A percentile compares a stretch with the other conserved stretches of the same genome.
phyloP scores from a whole-genome alignment of 495 filamentous ascomycete species.

The Massariosphaeria phaeospora region DNA sequence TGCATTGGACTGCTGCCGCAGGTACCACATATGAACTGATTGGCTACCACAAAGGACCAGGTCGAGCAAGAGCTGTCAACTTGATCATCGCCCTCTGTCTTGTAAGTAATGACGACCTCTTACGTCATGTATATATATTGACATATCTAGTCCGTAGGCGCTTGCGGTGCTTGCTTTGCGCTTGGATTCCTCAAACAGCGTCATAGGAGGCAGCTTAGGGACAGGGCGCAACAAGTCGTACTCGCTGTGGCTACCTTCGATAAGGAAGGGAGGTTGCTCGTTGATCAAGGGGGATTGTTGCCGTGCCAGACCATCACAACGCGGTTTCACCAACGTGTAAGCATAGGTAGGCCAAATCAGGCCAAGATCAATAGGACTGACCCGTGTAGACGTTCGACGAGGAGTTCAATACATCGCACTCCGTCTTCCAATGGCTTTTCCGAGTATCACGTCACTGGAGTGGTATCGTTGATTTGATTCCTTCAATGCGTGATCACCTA shows the following conservation, averaged over 20 bases:
- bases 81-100: constrained; percentile 35
- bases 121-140: not conserved
- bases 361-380: not conserved
- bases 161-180: constrained; percentile 55
- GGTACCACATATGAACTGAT: constrained; percentile 62
- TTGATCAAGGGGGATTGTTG: constrained; percentile 73
- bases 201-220: constrained; percentile 51
- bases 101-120: constrained; percentile 19
- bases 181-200: constrained; percentile 56
- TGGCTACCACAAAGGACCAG: constrained; percentile 21
- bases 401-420: constrained; percentile 68
- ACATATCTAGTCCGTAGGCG: constrained; percentile 50
- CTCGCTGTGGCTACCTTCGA: constrained; percentile 76
- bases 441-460: constrained; percentile 72
- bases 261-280: constrained; percentile 66
- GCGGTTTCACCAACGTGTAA: constrained; percentile 64
- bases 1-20: constrained; percentile 80
- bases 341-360: constrained; percentile 4
- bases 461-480: constrained; percentile 60
- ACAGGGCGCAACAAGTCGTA: constrained; percentile 70
- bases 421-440: constrained; percentile 84
- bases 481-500: constrained; percentile 59
- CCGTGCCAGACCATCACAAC: constrained; percentile 76
- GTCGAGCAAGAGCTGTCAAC: constrained; percentile 26
- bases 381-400: constrained; percentile 60